These are phyloP conservation scores for Rasamsonia emersonii DNA, from an alignment of 2,329 filamentous ascomycete species.

Conservation along the genomic window DNA sequence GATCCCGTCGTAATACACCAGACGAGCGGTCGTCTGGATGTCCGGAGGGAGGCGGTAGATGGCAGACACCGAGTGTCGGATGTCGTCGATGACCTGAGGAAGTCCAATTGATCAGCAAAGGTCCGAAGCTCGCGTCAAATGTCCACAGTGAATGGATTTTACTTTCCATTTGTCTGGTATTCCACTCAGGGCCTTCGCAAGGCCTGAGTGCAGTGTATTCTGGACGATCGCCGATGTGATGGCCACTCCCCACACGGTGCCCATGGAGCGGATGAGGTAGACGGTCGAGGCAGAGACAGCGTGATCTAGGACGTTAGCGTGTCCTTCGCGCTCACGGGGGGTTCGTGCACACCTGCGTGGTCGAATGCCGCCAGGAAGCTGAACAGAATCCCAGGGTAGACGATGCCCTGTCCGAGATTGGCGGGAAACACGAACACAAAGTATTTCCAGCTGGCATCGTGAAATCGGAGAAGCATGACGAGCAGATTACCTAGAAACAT, in stretches of 20 bases:
- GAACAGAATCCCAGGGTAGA: constrained; percentile 46
- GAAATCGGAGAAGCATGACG: constrained; percentile 32
- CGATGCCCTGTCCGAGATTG: constrained; percentile 40
- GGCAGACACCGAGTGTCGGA: constrained; percentile 52
- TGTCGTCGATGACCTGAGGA: constrained; percentile 50
- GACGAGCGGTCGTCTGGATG: constrained; percentile 46
- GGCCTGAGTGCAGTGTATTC: constrained; percentile 48
- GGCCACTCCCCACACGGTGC: constrained; percentile 57
- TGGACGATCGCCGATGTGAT: constrained; percentile 55
- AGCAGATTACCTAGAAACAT: constrained; percentile 38
- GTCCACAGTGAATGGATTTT: constrained; percentile 21
- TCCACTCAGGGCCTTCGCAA: constrained; percentile 46
- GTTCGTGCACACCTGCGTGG: constrained; percentile 42
- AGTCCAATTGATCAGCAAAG: constrained; percentile 18
- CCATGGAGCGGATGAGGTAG: constrained; percentile 56
- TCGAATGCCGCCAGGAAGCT: constrained; percentile 56
- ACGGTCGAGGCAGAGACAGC: constrained; percentile 55
- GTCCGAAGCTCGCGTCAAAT: constrained; percentile 9
- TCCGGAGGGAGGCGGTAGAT: constrained; percentile 49
- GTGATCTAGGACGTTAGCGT: constrained; percentile 39
- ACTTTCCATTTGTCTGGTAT: constrained; percentile 52
- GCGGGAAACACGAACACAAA: constrained; percentile 37
- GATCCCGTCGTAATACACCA: constrained; percentile 54
- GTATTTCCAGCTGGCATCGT: constrained; percentile 38
- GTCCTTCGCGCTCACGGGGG: neutral